Evolutionary conservation across 208 protist genomes (phyloP), one percentile per base, ranked within the genome.

Genomic region (Wallacemonas sp.): DNA sequence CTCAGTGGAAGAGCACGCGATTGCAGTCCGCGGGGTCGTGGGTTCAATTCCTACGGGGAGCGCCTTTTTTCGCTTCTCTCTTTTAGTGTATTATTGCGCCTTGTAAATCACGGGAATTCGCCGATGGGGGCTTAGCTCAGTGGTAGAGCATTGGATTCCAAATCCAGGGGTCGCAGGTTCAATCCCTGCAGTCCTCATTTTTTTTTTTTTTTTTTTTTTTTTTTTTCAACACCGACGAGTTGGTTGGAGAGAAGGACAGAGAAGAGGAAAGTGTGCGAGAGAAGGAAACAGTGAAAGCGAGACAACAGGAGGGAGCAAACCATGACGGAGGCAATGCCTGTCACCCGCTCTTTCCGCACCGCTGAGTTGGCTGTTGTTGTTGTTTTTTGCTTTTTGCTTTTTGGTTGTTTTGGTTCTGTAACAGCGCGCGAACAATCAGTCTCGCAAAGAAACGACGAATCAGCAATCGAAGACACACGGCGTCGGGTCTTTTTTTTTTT

Each of bases 81-180:
- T 22, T 19, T 49, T 14, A 41, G 6, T 41, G 6, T 14, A 41
- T 41, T 17, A 41, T 6, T 14, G 6, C 36, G 6, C 36, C 14
- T 14, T 14, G 36, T 14, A 41, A 41, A 41, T 41, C 9, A 41
- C 9, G 36, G 14, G 9, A 41, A 41, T 17, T 41, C 9, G 36
- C 9, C 36, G 14, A 72, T 21, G 78, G 78, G 78, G 78, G 78
- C 73, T 84, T 84, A 84, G 78, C 78, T 77, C 78, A 84, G 78
- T 84, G 78, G 78, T 80, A 84, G 78, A 80, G 78, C 78, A 84
- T 77, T 80, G 73, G 78, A 84, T 84, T 84, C 78, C 78, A 84
- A 84, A 84, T 84, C 78, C 73, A 80, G 70, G 62, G 78, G 78
- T 84, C 78, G 78, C 78, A 84, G 78, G 78, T 84, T 84, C 78